A percentile compares a stretch with the other conserved stretches of the same genome.
These are phyloP conservation scores for Daldinia sp. DNA, from an alignment of 2,329 filamentous ascomycete genomes.

Conservation along the genomic window DNA sequence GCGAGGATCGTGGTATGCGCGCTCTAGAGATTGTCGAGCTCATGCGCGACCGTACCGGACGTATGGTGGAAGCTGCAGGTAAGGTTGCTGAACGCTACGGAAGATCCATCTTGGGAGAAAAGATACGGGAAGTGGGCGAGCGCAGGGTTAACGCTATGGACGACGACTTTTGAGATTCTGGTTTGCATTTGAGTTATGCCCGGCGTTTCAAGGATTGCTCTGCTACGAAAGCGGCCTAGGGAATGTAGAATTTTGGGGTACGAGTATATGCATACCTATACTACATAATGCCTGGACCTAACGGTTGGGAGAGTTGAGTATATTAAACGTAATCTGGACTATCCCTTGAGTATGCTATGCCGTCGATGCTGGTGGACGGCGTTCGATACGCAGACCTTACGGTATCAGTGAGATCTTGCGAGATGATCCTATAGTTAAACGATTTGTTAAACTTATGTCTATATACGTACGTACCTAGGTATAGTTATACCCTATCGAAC, in stretches of 20 bases:
- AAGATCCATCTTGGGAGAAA: conserved; percentile 80
- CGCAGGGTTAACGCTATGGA: conserved; percentile 58
- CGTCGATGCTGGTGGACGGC: no score
- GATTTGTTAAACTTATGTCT: background rate
- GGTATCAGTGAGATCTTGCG: background rate
- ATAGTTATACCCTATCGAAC: no score
- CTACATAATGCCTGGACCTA: background rate
- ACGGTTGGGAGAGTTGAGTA: background rate
- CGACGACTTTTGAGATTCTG: conserved; percentile 43
- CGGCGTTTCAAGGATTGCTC: background rate
- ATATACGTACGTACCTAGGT: background rate
- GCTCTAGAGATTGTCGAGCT: conserved; percentile 89
- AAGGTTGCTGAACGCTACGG: conserved; percentile 91
- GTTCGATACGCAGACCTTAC: background rate
- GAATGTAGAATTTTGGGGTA: background rate
- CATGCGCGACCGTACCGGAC: conserved; percentile 83
- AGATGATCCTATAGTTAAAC: background rate
- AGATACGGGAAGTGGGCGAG: conserved; percentile 89
- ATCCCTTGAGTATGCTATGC: no score
- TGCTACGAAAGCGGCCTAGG: background rate
- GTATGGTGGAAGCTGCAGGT: conserved; percentile 89
- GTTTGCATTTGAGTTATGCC: background rate
- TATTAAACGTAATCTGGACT: background rate
- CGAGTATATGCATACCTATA: background rate
- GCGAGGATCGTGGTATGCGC: conserved; percentile 93